Evolutionary conservation across 1,139 yeast genomes (phyloP), one percentile per base, ranked within the genome.

Genomic region (Yarrowia galli): DNA sequence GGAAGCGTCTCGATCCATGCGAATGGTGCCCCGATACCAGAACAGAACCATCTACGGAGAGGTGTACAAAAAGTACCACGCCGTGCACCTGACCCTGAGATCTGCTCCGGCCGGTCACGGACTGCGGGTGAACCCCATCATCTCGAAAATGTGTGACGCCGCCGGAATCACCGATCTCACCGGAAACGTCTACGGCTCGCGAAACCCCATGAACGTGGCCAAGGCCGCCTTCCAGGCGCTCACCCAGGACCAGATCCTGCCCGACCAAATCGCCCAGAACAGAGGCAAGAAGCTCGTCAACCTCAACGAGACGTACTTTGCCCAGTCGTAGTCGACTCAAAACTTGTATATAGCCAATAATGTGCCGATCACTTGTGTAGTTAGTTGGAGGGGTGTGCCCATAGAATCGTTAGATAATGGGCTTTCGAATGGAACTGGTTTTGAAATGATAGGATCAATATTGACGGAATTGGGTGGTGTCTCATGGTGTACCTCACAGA

Each of bases 231-330:
- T 93, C 69, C 96, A 92, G 77, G 98, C 98, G 1, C 84, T 96
- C 72, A 82, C 88, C 61, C 78, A 82, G 68, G 86, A 87, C 74
- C 98, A 93, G 79, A 86, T 87, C 72, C 84, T 96, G 16, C 84
- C 92, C 73, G 96, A 91, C 74, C 97, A 92, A 74, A 85, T 95
- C 77, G 98, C 98, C 25, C 84, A 88, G 68, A 91, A 89, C 73
- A 87, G 99, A 81, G 99, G 99, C 71, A 95, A 93, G 85, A 92
- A 92, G 84, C 85, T 95, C 75, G 92, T 92, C 61, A 98, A 95
- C 79, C 89, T 95, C 76, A 89, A 97, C 79, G 91, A 90, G 81
- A 88, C 92, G 54, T 95, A 95, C 82, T 93, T 61, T n/a, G 54
- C 64, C 49, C 18, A 58, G 64, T 18, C 38, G 6, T 28, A 28